phyloP scores from a whole-genome alignment of 306 rosid genomes.

The Rosa lucieae region DNA sequence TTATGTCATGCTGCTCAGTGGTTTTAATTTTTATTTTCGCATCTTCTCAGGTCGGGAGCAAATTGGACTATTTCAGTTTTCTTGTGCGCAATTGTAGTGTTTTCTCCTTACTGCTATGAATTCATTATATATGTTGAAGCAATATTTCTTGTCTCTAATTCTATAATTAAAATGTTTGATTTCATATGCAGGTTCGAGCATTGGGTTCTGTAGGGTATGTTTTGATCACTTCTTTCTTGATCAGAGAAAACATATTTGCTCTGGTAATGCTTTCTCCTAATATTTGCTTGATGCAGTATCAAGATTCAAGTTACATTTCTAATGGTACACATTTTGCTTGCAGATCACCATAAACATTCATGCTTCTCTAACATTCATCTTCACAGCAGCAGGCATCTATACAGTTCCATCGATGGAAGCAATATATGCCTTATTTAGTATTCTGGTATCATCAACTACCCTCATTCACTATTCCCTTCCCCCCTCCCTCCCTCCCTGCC shows the following conservation, averaged over 20 bases:
- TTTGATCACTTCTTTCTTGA: conserved; percentile 72
- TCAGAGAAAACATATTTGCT: conserved; percentile 87
- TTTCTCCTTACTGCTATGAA: conserved; percentile 35
- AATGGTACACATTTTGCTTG: conserved; percentile 28
- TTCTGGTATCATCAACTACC: conserved; percentile 53
- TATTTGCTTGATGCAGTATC: conserved; percentile 3
- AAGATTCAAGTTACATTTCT: not conserved
- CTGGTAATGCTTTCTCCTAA: conserved; percentile 56
- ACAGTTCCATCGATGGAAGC: conserved; percentile 73
- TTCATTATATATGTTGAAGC: conserved; percentile 14
- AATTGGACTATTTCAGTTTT: conserved; percentile 80
- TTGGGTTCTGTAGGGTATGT: conserved; percentile 89
- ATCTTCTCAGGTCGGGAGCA: conserved; percentile 62
- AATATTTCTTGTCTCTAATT: conserved; percentile 9
- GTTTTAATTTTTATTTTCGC: conserved; percentile 14
- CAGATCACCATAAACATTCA: conserved; percentile 96
- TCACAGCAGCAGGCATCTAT: conserved; percentile 69
- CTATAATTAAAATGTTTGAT: not conserved
- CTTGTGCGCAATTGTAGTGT: conserved; percentile 77
- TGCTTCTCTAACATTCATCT: conserved; percentile 81
- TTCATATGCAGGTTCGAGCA: conserved; percentile 66
- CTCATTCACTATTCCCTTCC: not conserved
- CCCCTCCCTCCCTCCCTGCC: not conserved
- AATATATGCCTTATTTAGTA: conserved; percentile 68
- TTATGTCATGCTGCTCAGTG: not conserved